Conservation (phyloP, 768 basidiomycete species). For the Tephrocybe sp. region DNA sequence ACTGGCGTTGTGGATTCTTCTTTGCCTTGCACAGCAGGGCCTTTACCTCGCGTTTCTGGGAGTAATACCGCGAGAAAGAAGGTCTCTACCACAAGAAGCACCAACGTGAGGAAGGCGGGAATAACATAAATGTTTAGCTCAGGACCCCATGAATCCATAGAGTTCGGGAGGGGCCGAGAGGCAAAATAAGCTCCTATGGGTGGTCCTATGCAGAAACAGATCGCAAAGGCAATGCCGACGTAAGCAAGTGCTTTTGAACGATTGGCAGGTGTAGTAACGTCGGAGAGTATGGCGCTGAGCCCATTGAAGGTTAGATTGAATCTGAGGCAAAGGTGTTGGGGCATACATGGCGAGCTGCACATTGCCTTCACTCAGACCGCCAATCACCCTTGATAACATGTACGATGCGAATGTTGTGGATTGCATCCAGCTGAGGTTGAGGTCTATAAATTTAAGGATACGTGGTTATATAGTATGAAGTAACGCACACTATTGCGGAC, state of each 20-base stretch:
- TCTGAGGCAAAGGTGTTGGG: neutral
- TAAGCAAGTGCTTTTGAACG: constrained; percentile 87
- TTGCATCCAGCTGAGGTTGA: constrained; percentile 72
- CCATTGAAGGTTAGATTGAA: neutral
- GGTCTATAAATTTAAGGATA: neutral
- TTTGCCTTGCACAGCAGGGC: constrained; percentile 20
- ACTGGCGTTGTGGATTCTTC: constrained; percentile 18
- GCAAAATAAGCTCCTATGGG: constrained; percentile 97
- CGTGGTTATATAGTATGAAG: neutral
- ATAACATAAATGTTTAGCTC: constrained; percentile 88
- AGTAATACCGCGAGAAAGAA: constrained; percentile 70
- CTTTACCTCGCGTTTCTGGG: constrained; percentile 80
- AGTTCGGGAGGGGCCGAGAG: constrained; percentile 71
- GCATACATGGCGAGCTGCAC: constrained; percentile 93
- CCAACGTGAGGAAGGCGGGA: constrained; percentile 83
- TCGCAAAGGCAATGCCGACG: constrained; percentile 94
- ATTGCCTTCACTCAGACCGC: constrained; percentile 95
- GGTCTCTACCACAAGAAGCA: constrained; percentile 79
- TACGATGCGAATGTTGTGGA: constrained; percentile 91
- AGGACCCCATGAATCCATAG: constrained; percentile 51
- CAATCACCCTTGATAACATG: constrained; percentile 86
- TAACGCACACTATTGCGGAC: constrained; percentile 78
- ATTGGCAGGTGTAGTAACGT: constrained; percentile 78
- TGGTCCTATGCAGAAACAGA: constrained; percentile 92
- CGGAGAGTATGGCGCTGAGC: constrained; percentile 86